A percentile compares a stretch with the other conserved stretches of the same genome.
Evolutionary conservation across 768 basidiomycete species (phyloP).

Genomic region (Mycena amicta): DNA sequence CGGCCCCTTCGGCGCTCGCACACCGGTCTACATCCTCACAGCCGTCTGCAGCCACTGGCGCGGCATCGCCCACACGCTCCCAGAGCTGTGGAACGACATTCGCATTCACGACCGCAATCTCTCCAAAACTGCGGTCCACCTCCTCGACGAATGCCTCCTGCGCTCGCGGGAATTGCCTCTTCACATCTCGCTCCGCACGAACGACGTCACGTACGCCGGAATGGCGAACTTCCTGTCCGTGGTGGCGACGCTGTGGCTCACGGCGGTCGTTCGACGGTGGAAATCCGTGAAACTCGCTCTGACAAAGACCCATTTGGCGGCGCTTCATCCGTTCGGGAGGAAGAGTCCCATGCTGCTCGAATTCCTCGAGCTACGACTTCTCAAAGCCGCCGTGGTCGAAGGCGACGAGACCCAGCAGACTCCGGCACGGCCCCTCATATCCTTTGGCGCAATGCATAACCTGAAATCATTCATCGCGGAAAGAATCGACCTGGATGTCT

Average conservation of each 20-base stretch:
- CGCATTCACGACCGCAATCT: neutral
- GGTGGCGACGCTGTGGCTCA: neutral
- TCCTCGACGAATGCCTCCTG: neutral
- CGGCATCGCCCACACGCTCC: neutral
- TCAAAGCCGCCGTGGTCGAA: neutral
- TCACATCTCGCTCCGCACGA: neutral
- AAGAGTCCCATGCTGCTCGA: neutral
- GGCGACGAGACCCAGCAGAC: neutral
- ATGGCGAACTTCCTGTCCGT: neutral
- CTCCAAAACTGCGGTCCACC: neutral
- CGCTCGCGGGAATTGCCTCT: neutral
- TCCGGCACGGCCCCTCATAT: neutral
- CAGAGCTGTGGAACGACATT: neutral
- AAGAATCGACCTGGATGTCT: neutral
- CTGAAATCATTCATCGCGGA: neutral
- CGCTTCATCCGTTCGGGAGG: neutral
- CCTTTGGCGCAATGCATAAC: neutral
- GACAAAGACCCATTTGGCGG: neutral
- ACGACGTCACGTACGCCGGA: neutral
- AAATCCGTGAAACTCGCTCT: neutral
- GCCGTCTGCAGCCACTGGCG: neutral
- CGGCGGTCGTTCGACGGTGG: neutral
- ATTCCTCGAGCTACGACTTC: neutral
- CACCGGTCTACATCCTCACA: neutral
- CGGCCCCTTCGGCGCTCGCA: neutral